phyloP scores from a whole-genome alignment of 2,329 filamentous ascomycete species.

The Chrysoporthe deuterocubensis region DNA sequence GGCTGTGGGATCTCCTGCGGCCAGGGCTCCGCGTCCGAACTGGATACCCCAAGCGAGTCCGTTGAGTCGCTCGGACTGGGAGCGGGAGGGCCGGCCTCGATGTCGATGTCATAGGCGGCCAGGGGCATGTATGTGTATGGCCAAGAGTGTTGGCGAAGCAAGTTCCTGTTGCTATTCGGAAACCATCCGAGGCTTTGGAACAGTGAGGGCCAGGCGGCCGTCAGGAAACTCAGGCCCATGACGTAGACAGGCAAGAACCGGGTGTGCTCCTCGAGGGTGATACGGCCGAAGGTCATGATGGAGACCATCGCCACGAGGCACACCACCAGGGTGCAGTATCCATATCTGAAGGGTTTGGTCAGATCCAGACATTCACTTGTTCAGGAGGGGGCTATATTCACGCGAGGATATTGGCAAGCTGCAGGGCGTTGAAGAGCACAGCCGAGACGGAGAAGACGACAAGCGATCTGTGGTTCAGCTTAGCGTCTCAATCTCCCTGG shows the following conservation, averaged over 20 bases:
- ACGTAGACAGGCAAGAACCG: slow-evolving; percentile 17
- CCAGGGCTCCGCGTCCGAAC: not conserved
- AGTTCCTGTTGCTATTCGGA: not conserved
- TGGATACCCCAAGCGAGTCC: not conserved
- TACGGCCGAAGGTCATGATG: slow-evolving; percentile 7
- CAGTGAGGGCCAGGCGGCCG: slow-evolving; percentile 18
- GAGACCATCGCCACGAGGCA: slow-evolving; percentile 1
- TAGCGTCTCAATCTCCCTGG: not conserved
- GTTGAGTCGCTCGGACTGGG: not conserved
- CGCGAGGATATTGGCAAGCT: slow-evolving; percentile 1
- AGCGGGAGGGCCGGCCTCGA: not conserved
- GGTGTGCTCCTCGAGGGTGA: slow-evolving; percentile 3
- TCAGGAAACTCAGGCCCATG: slow-evolving; percentile 18
- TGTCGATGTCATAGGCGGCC: not conserved
- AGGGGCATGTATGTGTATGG: not conserved
- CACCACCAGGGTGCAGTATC: slow-evolving; percentile 15
- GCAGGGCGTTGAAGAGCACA: slow-evolving; percentile 7
- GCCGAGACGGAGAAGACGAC: slow-evolving; percentile 11
- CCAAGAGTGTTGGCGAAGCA: not conserved
- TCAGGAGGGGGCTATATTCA: not conserved
- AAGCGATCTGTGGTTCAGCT: slow-evolving; percentile 7
- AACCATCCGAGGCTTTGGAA: not conserved
- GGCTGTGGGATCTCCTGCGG: not conserved
- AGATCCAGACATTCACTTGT: not conserved
- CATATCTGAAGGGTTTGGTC: slow-evolving; percentile 10